A percentile compares a stretch with the other conserved stretches of the same genome.
Conservation (phyloP, 495 filamentous ascomycete genomes). For the Aspergillus bertholletiae region DNA sequence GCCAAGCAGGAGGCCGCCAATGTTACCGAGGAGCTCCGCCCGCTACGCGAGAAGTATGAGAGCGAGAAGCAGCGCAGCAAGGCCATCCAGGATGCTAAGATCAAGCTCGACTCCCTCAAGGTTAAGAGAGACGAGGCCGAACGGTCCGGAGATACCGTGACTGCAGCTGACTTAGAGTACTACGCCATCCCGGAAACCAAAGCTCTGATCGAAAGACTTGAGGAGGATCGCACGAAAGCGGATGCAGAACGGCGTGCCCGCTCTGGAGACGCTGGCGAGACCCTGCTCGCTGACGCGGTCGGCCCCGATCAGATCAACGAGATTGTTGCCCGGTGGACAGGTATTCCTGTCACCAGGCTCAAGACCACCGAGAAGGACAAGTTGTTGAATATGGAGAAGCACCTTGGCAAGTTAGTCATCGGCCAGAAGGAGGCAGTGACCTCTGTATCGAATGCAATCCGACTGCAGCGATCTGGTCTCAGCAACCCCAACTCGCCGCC, state of each 20-base stretch:
- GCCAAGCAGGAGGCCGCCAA: slow-evolving; percentile 91
- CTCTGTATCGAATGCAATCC: slow-evolving; percentile 92
- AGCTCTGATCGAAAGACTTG: slow-evolving; percentile 70
- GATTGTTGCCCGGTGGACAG: slow-evolving; percentile 93
- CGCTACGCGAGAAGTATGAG: slow-evolving; percentile 93
- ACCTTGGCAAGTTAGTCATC: slow-evolving; percentile 76
- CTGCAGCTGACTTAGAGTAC: slow-evolving; percentile 90
- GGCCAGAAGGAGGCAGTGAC: slow-evolving; percentile 94
- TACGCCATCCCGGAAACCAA: slow-evolving; percentile 95
- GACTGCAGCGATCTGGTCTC: slow-evolving; percentile 89
- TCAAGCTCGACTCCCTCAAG: slow-evolving; percentile 83
- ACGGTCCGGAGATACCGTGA: slow-evolving; percentile 72
- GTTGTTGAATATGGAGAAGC: slow-evolving; percentile 88
- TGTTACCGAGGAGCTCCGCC: slow-evolving; percentile 83
- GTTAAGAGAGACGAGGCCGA: slow-evolving; percentile 92
- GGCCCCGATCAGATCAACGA: slow-evolving; percentile 99
- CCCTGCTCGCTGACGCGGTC: slow-evolving; percentile 84
- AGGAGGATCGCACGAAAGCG: slow-evolving; percentile 70
- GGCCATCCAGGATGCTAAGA: slow-evolving; percentile 92
- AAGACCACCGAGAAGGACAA: slow-evolving; percentile 97
- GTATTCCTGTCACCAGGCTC: slow-evolving; percentile 90
- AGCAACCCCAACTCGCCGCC: slow-evolving; percentile 93
- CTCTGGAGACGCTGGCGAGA: slow-evolving; percentile 51
- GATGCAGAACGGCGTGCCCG: slow-evolving; percentile 69
- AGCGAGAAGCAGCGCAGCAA: slow-evolving; percentile 82